phyloP scores from a whole-genome alignment of 2,329 filamentous ascomycete genomes.

The Dothideomycetes sp. region DNA sequence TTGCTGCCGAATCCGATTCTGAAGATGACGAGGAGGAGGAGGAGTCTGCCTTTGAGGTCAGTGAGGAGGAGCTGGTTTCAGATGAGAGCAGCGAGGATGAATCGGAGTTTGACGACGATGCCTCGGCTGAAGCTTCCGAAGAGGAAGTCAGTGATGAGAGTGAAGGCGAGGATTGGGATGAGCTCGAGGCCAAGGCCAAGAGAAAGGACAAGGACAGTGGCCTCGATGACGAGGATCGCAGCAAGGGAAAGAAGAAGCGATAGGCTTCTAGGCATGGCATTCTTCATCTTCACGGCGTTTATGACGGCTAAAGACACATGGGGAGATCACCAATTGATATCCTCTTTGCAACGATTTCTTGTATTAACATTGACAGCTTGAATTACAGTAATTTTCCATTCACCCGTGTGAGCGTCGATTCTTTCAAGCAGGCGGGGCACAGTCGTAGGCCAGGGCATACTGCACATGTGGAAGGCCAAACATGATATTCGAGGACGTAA shows the following conservation, averaged over 20 bases:
- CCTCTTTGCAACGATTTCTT: too few species aligned
- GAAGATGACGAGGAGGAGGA: slow-evolving; percentile 68
- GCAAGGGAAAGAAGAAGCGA: slow-evolving; percentile 61
- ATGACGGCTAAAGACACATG: background rate
- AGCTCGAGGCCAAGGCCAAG: slow-evolving; percentile 75
- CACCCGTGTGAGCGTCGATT: too few species aligned
- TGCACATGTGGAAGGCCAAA: too few species aligned
- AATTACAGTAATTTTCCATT: too few species aligned
- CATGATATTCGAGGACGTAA: too few species aligned
- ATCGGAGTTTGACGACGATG: slow-evolving; percentile 87
- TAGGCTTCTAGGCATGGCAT: slow-evolving; percentile 6
- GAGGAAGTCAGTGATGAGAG: slow-evolving; percentile 44
- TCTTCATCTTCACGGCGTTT: background rate
- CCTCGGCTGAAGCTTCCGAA: slow-evolving; percentile 69
- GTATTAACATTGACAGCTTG: too few species aligned
- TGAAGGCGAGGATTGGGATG: slow-evolving; percentile 87
- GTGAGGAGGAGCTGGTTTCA: slow-evolving; percentile 65
- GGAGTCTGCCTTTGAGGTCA: slow-evolving; percentile 86
- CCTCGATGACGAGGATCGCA: slow-evolving; percentile 41
- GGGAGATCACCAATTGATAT: too few species aligned
- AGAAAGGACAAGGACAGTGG: slow-evolving; percentile 48
- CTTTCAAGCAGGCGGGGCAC: too few species aligned
- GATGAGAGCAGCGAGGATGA: slow-evolving; percentile 81
- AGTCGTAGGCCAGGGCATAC: too few species aligned
- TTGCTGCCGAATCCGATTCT: slow-evolving; percentile 77